Evolutionary conservation across 805 yeast species (phyloP).

Genomic region (Saturnispora besseyi): DNA sequence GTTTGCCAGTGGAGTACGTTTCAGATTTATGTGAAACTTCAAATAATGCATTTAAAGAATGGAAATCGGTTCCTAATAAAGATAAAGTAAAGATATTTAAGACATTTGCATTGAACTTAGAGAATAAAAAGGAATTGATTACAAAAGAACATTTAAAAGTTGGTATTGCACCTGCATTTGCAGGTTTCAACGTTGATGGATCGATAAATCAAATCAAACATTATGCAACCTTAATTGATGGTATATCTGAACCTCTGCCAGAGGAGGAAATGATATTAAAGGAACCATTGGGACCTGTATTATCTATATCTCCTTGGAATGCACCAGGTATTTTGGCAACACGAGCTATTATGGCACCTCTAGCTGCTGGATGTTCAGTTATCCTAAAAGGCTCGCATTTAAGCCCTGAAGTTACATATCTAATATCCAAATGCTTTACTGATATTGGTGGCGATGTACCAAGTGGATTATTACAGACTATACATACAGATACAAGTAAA

Average conservation of each 20-base stretch:
- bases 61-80: slow-evolving; percentile 12
- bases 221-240: slow-evolving; percentile 19
- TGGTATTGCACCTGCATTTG: slow-evolving; percentile 23
- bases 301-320: slow-evolving; percentile 42
- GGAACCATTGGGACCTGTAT: slow-evolving; percentile 38
- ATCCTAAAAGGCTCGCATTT: slow-evolving; percentile 34
- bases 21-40: slow-evolving; percentile 6
- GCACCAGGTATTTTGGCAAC: slow-evolving; percentile 36
- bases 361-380: slow-evolving; percentile 40
- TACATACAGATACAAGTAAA: neutral
- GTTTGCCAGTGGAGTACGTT: neutral
- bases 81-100: slow-evolving; percentile 13
- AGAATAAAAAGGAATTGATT: slow-evolving; percentile 13
- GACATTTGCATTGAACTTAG: slow-evolving; percentile 9
- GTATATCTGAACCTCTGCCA: slow-evolving; percentile 14
- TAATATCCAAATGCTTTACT: slow-evolving; percentile 27
- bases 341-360: slow-evolving; percentile 35
- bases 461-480: neutral
- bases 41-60: slow-evolving; percentile 13
- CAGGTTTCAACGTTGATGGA: slow-evolving; percentile 24
- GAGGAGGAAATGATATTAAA: slow-evolving; percentile 23
- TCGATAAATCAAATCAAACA: slow-evolving; percentile 27
- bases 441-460: slow-evolving; percentile 26
- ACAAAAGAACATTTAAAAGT: slow-evolving; percentile 24
- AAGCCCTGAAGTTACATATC: slow-evolving; percentile 28